Percentiles rank a stretch among this genome's conserved stretches.
Conservation (phyloP, 495 filamentous ascomycete genomes). For the Penicillium alfredii region DNA sequence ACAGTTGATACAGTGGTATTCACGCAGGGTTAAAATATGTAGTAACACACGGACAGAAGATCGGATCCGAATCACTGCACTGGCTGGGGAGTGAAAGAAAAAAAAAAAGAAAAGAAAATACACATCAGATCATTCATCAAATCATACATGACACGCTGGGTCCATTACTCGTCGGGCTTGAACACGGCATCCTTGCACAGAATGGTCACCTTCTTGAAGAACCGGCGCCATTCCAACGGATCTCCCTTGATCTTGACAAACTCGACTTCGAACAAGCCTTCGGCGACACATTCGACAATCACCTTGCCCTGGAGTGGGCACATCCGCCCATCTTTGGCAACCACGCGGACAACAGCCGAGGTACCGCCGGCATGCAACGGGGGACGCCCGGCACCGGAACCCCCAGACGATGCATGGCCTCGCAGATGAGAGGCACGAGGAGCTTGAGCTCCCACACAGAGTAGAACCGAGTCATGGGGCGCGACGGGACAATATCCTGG, state of each 20-base stretch:
- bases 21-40: too few species aligned
- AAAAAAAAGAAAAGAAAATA: neutral
- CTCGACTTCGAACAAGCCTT: slow-evolving; percentile 68
- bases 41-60: too few species aligned
- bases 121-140: slow-evolving; percentile 1
- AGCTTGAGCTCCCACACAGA: slow-evolving; percentile 71
- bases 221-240: slow-evolving; percentile 91
- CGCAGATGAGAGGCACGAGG: slow-evolving; percentile 71
- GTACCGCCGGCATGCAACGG: slow-evolving; percentile 40
- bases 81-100: slow-evolving; percentile 1
- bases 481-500: slow-evolving; percentile 76
- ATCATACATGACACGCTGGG: too few species aligned
- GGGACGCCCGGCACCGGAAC: slow-evolving; percentile 59
- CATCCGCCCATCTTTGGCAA: slow-evolving; percentile 69
- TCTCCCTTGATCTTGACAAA: slow-evolving; percentile 96
- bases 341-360: slow-evolving; percentile 59
- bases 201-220: slow-evolving; percentile 89
- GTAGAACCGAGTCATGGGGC: slow-evolving; percentile 85
- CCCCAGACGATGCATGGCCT: slow-evolving; percentile 76
- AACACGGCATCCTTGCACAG: slow-evolving; percentile 76
- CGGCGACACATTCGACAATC: slow-evolving; percentile 64
- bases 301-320: slow-evolving; percentile 82
- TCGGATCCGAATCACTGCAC: too few species aligned
- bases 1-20: too few species aligned
- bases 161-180: slow-evolving; percentile 40